Percentiles rank a stretch among this genome's conserved stretches.
Evolutionary conservation across 305 asterid species (phyloP).

Genomic region (Fraxinus dipetala): DNA sequence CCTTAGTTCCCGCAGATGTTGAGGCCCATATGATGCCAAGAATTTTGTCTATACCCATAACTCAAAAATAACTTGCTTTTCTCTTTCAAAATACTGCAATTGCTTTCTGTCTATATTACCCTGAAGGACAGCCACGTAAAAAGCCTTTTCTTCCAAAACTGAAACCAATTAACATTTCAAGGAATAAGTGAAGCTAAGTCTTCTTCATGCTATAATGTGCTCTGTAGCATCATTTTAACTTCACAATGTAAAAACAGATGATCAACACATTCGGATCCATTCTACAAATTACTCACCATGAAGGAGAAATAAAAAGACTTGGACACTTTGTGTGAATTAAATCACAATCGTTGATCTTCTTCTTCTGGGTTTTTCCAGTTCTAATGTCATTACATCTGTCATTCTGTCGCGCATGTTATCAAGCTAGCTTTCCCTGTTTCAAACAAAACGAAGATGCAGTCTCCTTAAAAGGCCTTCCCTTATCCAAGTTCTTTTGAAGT

Average conservation of each 20-base stretch:
- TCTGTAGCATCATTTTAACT: neutral
- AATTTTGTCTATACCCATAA: neutral
- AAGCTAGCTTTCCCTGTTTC: neutral
- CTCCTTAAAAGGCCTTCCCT: neutral
- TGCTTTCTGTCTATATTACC: neutral
- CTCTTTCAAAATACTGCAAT: neutral
- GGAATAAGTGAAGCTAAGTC: neutral
- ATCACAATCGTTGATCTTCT: neutral
- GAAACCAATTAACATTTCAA: neutral
- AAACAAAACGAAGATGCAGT: neutral
- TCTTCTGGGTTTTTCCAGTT: neutral
- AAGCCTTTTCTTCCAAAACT: neutral
- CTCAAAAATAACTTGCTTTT: neutral
- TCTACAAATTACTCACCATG: neutral
- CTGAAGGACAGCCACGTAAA: neutral
- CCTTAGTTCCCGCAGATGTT: neutral
- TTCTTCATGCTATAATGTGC: neutral
- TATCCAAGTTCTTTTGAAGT: neutral
- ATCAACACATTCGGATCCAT: neutral
- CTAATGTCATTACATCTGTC: constrained; percentile 8
- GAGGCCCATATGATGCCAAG: neutral
- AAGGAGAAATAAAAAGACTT: neutral
- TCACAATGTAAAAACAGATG: neutral
- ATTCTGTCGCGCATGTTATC: neutral
- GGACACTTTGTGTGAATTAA: neutral